Evolutionary conservation across 2,329 filamentous ascomycete species (phyloP).

Genomic region (Fusarium incarnatum): DNA sequence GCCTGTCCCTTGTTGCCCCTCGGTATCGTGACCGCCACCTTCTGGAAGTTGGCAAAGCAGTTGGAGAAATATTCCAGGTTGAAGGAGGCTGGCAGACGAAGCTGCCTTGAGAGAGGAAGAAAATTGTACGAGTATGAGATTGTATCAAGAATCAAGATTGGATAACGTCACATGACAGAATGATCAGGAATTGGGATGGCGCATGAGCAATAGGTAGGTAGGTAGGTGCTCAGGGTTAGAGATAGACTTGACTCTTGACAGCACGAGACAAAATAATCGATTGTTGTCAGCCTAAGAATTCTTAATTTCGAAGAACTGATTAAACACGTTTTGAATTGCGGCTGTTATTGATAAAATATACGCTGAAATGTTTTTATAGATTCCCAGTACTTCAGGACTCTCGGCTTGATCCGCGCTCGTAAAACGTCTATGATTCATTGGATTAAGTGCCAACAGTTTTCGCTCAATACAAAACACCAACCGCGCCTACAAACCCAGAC

Average conservation of each 20-base stretch:
- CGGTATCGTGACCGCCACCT: conserved; percentile 61
- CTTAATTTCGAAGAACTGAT: background rate
- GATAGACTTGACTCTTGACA: background rate
- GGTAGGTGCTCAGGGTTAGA: background rate
- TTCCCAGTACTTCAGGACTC: conserved; percentile 13
- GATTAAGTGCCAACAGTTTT: conserved; percentile 22
- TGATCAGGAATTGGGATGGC: conserved; percentile 3
- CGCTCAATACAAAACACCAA: conserved; percentile 37
- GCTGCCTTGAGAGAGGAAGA: background rate
- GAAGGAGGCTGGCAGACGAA: conserved; percentile 47
- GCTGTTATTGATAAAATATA: conserved; percentile 6
- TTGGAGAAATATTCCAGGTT: conserved; percentile 51
- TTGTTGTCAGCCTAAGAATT: background rate
- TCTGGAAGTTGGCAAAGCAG: conserved; percentile 55
- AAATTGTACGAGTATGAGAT: background rate
- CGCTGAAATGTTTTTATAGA: conserved; percentile 36
- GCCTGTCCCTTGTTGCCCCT: conserved; percentile 64
- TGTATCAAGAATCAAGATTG: background rate
- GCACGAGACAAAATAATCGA: background rate
- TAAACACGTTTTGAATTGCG: background rate
- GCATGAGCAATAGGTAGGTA: conserved; percentile 5
- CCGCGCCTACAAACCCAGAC: conserved; percentile 20
- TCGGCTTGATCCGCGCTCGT: conserved; percentile 11
- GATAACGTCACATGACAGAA: conserved; percentile 1
- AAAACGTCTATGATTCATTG: conserved; percentile 16